Evolutionary conservation across 495 filamentous ascomycete genomes (phyloP).

Genomic region (Entonaema liquescens): DNA sequence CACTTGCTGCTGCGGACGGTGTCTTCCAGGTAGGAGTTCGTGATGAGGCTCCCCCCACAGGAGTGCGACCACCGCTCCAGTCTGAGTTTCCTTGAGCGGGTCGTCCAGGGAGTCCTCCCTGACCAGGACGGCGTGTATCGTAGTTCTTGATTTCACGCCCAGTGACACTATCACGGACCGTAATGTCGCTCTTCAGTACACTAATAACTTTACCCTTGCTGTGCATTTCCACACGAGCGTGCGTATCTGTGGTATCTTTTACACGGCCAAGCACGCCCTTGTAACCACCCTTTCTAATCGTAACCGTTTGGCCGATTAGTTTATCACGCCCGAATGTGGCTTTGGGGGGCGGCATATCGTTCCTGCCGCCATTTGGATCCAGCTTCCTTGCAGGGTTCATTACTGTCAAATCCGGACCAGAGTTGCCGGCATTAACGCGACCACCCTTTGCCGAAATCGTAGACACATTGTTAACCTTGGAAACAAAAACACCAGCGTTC

Average conservation of each 20-base stretch:
- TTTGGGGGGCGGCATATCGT: constrained; percentile 79
- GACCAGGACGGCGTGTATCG: constrained; percentile 66
- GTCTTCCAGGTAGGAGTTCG: constrained; percentile 74
- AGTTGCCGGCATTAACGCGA: constrained; percentile 60
- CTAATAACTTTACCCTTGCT: constrained; percentile 88
- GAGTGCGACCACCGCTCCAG: constrained; percentile 71
- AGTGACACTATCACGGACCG: constrained; percentile 83
- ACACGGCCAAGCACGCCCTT: constrained; percentile 96
- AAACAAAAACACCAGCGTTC: constrained; percentile 89
- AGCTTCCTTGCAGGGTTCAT: constrained; percentile 92
- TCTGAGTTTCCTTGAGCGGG: constrained; percentile 55
- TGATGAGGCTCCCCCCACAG: constrained; percentile 67
- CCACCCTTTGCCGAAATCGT: constrained; percentile 94
- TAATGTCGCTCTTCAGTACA: constrained; percentile 77
- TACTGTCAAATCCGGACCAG: constrained; percentile 78
- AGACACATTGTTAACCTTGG: constrained; percentile 82
- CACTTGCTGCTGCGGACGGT: constrained; percentile 47
- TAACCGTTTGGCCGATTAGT: constrained; percentile 90
- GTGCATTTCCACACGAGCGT: constrained; percentile 90
- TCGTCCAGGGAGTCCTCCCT: constrained; percentile 52
- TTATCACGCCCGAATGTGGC: constrained; percentile 77
- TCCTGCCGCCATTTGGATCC: constrained; percentile 58
- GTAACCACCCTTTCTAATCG: constrained; percentile 80
- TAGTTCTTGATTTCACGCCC: constrained; percentile 75
- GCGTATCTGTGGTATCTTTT: constrained; percentile 85